These are phyloP conservation scores for Patellifolia procumbens DNA, from an alignment of 179 eudicot genomes.

Conservation along the genomic window DNA sequence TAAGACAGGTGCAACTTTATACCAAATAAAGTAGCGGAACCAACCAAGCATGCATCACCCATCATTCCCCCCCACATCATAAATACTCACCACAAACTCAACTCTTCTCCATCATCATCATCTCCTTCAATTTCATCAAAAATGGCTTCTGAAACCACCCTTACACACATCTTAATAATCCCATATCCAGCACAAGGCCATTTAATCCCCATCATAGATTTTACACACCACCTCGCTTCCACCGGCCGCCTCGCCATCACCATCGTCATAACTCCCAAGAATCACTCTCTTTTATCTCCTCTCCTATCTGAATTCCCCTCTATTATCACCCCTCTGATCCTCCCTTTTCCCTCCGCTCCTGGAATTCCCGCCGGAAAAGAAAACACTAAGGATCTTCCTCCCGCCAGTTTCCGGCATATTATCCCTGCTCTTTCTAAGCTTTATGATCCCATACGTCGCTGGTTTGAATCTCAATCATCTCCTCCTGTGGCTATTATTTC, in stretches of 20 bases:
- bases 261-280: slow-evolving; percentile 41
- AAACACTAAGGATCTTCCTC: slow-evolving; percentile 42
- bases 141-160: not conserved
- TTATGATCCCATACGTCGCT: slow-evolving; percentile 30
- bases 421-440: slow-evolving; percentile 31
- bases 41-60: no score
- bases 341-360: slow-evolving; percentile 37
- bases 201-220: slow-evolving; percentile 50
- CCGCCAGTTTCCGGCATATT: slow-evolving; percentile 14
- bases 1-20: no score
- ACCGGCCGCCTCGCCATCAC: slow-evolving; percentile 37
- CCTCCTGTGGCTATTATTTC: slow-evolving; percentile 51
- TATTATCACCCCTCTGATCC: slow-evolving; percentile 38
- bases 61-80: no score
- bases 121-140: not conserved
- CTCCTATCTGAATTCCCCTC: slow-evolving; percentile 28
- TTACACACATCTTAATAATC: slow-evolving; percentile 37
- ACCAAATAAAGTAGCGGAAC: no score
- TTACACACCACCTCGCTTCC: slow-evolving; percentile 42
- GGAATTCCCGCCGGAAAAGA: slow-evolving; percentile 31
- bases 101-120: no score
- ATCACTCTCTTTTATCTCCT: slow-evolving; percentile 35
- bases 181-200: slow-evolving; percentile 59
- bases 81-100: no score
- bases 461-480: slow-evolving; percentile 41